A percentile compares a stretch with the other conserved stretches of the same genome.
These are phyloP conservation scores for Echium plantagineum DNA, from an alignment of 257 asterid species.

Conservation along the genomic window DNA sequence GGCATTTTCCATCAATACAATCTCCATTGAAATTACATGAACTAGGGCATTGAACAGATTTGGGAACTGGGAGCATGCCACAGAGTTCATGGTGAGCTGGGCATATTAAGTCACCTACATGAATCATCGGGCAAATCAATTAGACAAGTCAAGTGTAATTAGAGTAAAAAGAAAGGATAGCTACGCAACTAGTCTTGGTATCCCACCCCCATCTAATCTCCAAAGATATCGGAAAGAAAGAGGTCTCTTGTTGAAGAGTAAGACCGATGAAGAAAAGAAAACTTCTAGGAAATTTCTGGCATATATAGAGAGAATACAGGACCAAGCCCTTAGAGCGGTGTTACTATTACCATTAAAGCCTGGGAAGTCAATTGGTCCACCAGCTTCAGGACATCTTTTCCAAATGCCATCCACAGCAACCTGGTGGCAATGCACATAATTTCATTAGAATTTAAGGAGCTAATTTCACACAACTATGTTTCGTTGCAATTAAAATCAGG, in stretches of 20 bases:
- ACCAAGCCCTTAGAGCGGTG: not conserved
- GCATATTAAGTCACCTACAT: slow-evolving; percentile 77
- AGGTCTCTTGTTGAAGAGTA: not conserved
- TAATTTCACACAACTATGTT: not conserved
- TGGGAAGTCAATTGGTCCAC: slow-evolving; percentile 71
- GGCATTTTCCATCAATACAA: slow-evolving; percentile 76
- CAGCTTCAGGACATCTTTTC: slow-evolving; percentile 76
- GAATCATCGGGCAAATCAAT: slow-evolving; percentile 1
- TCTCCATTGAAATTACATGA: slow-evolving; percentile 85
- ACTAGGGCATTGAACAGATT: slow-evolving; percentile 68
- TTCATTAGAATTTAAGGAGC: not conserved
- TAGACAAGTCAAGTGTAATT: not conserved
- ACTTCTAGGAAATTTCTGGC: not conserved
- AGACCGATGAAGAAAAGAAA: not conserved
- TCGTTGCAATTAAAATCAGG: not conserved
- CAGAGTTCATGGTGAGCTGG: slow-evolving; percentile 94
- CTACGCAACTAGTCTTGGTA: not conserved
- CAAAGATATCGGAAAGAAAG: not conserved
- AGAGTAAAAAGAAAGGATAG: not conserved
- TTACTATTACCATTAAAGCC: slow-evolving; percentile 66
- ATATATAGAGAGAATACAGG: not conserved
- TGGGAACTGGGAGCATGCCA: slow-evolving; percentile 42
- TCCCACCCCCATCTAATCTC: not conserved
- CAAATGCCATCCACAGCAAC: slow-evolving; percentile 84
- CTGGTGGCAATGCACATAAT: slow-evolving; percentile 24